Conservation (phyloP, 2,329 filamentous ascomycete genomes). For the Nakataea oryzae region DNA sequence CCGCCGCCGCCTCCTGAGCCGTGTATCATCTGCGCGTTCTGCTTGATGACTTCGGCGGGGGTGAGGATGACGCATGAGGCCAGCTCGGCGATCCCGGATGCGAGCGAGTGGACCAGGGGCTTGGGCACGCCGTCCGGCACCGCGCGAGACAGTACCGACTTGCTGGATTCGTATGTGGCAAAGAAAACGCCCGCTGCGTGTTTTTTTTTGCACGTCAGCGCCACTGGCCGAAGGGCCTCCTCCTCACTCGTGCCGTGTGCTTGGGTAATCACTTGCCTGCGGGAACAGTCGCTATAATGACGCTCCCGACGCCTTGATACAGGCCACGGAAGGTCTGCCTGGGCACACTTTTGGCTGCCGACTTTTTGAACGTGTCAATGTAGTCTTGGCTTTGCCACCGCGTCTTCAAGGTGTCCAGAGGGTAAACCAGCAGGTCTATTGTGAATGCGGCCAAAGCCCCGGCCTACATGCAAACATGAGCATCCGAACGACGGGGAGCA, state of each 20-base stretch:
- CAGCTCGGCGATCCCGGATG: slow-evolving; percentile 69
- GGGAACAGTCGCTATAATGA: slow-evolving; percentile 81
- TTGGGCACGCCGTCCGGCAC: slow-evolving; percentile 44
- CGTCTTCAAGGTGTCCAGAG: slow-evolving; percentile 83
- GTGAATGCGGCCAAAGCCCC: slow-evolving; percentile 78
- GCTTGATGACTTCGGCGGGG: slow-evolving; percentile 84
- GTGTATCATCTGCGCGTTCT: slow-evolving; percentile 79
- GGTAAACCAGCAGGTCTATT: slow-evolving; percentile 78
- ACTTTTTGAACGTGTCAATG: slow-evolving; percentile 44
- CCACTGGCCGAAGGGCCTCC: too few species aligned
- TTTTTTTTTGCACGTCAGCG: not conserved
- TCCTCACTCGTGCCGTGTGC: not conserved
- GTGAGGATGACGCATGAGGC: slow-evolving; percentile 81
- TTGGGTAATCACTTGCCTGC: slow-evolving; percentile 45
- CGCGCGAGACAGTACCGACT: slow-evolving; percentile 45
- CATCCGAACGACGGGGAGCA: not conserved
- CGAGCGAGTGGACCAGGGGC: slow-evolving; percentile 60
- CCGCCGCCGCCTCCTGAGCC: slow-evolving; percentile 1
- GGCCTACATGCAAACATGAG: slow-evolving; percentile 40
- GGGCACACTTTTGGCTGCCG: slow-evolving; percentile 32
- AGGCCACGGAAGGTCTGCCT: slow-evolving; percentile 50
- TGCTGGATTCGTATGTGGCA: slow-evolving; percentile 75
- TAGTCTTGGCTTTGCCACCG: slow-evolving; percentile 73
- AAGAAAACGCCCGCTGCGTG: slow-evolving; percentile 71
- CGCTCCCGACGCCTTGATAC: slow-evolving; percentile 80